Evolutionary conservation across 371 early-diverging fungal species (phyloP).

Genomic region (Umbelopsis sp.): DNA sequence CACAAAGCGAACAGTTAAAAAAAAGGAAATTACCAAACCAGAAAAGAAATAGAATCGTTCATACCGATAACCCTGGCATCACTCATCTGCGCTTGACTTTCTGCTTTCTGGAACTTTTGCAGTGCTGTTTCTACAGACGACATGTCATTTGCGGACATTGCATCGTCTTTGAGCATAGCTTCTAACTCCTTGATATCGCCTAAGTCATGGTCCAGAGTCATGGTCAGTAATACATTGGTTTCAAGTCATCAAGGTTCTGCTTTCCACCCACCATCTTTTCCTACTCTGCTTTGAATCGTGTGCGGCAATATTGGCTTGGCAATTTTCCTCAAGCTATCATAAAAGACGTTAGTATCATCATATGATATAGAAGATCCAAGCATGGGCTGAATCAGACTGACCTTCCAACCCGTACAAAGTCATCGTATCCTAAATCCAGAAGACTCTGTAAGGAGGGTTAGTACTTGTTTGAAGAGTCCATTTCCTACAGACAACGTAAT

Average conservation of each 20-base stretch:
- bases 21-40: not conserved
- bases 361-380: not conserved
- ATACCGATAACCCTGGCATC: constrained; percentile 65
- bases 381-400: not conserved
- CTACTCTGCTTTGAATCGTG: constrained; percentile 58
- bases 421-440: constrained; percentile 70
- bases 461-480: too few species aligned
- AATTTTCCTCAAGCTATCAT: constrained; percentile 73
- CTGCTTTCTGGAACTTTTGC: constrained; percentile 61
- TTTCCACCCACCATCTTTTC: constrained; percentile 49
- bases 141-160: constrained; percentile 54
- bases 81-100: constrained; percentile 51
- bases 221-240: too few species aligned
- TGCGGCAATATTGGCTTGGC: constrained; percentile 70
- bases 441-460: constrained; percentile 40
- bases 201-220: constrained; percentile 35
- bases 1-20: not conserved
- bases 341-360: not conserved
- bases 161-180: constrained; percentile 65
- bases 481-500: not conserved
- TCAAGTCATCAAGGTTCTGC: not conserved
- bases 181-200: constrained; percentile 67
- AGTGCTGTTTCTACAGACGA: constrained; percentile 67
- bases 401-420: constrained; percentile 87
- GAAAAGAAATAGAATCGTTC: not conserved